A percentile compares a stretch with the other conserved stretches of the same genome.
These are phyloP conservation scores for Neurospora africana DNA, from an alignment of 495 filamentous ascomycete genomes.

Conservation along the genomic window DNA sequence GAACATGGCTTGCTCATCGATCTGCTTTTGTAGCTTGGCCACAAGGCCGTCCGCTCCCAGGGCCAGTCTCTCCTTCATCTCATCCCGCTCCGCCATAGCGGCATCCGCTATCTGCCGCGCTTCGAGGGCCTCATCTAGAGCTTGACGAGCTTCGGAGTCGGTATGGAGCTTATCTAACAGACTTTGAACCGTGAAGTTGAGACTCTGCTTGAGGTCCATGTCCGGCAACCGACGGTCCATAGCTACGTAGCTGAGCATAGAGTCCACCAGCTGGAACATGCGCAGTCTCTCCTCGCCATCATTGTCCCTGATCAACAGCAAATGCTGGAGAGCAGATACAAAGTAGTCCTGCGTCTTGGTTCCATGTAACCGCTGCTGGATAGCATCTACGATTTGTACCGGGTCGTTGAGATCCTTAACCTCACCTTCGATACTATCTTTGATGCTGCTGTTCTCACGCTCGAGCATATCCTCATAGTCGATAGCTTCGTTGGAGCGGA, in stretches of 20 bases:
- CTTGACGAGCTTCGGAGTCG: conserved; percentile 85
- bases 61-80: conserved; percentile 86
- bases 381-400: conserved; percentile 84
- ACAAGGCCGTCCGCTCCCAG: conserved; percentile 91
- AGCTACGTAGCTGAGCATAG: conserved; percentile 96
- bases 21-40: conserved; percentile 80
- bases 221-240: conserved; percentile 95
- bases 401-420: conserved; percentile 93
- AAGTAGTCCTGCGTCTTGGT: conserved; percentile 90
- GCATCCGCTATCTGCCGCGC: conserved; percentile 86
- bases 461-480: conserved; percentile 97
- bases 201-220: conserved; percentile 92
- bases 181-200: conserved; percentile 95
- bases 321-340: conserved; percentile 86
- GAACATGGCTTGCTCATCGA: conserved; percentile 82
- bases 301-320: conserved; percentile 87
- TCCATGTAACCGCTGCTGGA: conserved; percentile 74
- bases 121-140: conserved; percentile 80
- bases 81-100: conserved; percentile 91
- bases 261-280: conserved; percentile 97
- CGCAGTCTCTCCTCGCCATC: conserved; percentile 83
- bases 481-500: conserved; percentile 87
- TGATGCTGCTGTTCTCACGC: conserved; percentile 77
- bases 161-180: conserved; percentile 92
- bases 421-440: conserved; percentile 82